Evolutionary conservation across 176 grass and related monocot species (phyloP), one percentile per base, ranked within the genome.

Genomic region (Avena eriantha): DNA sequence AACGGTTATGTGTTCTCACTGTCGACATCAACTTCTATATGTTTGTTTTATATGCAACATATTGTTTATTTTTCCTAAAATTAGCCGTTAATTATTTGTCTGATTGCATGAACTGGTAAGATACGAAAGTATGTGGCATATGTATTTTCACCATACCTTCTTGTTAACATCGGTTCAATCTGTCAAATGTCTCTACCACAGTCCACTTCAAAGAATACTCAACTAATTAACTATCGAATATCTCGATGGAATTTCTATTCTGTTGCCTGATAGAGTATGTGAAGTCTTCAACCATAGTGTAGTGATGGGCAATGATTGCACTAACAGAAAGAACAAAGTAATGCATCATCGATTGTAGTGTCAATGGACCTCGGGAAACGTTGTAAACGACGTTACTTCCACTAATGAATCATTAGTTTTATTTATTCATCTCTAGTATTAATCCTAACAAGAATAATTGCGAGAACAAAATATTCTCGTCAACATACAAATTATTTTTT

Each of bases 91-190:
- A 10, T 6, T 73, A 26, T 41, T 78, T 24, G 56, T 39, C 56
- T 63, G 4, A 10, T 63, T 60, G 77, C 34, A 79, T 79, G 34
- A 14, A 60, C 39, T 60, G 34, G 54, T 35, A 79, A 16, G 24
- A 1, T 19, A 19, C 5, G 78, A 31, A 50, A 67, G 16, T 10
- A 4, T 1, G 11, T 29, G 5, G 46, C 16, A 67, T 64, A 58
- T 80, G 57, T 16, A 64, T 46, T 63, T 23, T 43, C 43, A 21
- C 17, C 69, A 48, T 46, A 13, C 53, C 26, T 45, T 83, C 15
- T 84, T 84, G 53, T 84, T 74, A 59, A 72, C 23, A 70, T 18
- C 48, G 18, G 21, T 53, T 15, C 48, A 23, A 3, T 82, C 47
- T 3, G 34, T 36, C 47, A 34, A 15, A 51, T 82, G 7, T 69